These are phyloP conservation scores for Clarireedia hainanense DNA, from an alignment of 2,329 filamentous ascomycete species.

Conservation along the genomic window DNA sequence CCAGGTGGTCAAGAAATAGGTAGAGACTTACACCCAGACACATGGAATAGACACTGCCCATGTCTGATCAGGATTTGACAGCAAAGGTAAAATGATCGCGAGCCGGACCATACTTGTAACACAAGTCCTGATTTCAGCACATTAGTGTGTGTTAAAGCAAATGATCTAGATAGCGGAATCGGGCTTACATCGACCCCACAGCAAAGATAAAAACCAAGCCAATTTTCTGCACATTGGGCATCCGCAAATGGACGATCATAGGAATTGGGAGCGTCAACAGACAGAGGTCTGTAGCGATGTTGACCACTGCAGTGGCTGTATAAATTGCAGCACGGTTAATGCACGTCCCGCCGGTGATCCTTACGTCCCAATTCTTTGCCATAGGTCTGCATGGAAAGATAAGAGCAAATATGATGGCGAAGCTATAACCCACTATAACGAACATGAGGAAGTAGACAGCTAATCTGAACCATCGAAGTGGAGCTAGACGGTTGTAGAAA, in stretches of 20 bases:
- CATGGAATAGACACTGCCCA: slow-evolving; percentile 2
- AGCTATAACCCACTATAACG: neutral
- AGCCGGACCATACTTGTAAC: slow-evolving; percentile 2
- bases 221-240: slow-evolving; percentile 1
- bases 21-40: neutral
- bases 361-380: neutral
- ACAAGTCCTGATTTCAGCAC: neutral
- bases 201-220: slow-evolving; percentile 4
- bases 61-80: neutral
- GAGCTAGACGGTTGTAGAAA: slow-evolving; percentile 1
- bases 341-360: neutral
- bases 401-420: slow-evolving; percentile 1
- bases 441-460: slow-evolving; percentile 1
- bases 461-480: neutral
- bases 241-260: neutral
- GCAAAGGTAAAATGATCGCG: neutral
- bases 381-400: neutral
- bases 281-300: neutral
- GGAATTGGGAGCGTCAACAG: neutral
- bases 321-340: neutral
- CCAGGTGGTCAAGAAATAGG: neutral
- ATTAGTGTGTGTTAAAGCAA: too few species aligned
- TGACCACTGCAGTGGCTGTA: neutral
- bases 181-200: slow-evolving; percentile 2
- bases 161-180: neutral